Base-by-base conservation (phyloP, 176 grass and related monocot genomes). In the Olyra latifolia region DNA sequence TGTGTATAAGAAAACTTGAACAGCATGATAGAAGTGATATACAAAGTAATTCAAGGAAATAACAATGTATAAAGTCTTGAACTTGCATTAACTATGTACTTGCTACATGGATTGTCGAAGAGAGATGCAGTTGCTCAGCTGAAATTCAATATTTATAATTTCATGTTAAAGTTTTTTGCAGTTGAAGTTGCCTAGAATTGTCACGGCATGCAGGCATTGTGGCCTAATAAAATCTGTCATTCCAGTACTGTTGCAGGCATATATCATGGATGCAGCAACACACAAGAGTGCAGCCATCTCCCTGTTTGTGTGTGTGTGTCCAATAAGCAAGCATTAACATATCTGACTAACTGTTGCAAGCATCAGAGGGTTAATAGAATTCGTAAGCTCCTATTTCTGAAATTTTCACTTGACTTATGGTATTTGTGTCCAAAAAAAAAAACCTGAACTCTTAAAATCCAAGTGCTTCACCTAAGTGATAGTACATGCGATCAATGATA, bases 41-140 rank as follows among this genome's bases (percentile, higher is more conserved):
- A 80, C 27, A 66, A 74, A 79, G 68, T 38, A 80, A 62, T 76
- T 28, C 15, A 17, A 71, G 70, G 72, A 63, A 74, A 39, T 75
- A 74, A 42, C 15, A 63, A 46, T 80, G 72, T 35, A 46, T 56
- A 47, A 81, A 70, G 25, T 39, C 53, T 76, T 44, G 2, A 76
- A 72, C 30, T 73, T 47, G 8, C 35, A 74, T 68, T 46, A 67
- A 30, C 24, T 68, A 49, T 67, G 15, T 45, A 69, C 10, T 61
- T 66, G 20, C 42, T 40, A 45, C 19, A 13, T 50, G 23, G 8
- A 75, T 85, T 10, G 1, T 14, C 30, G 44, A 27, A 62, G 64
- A 62, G 45, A 58, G 48, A 83, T 23, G 56, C 20, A 55, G 47
- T 10, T 56, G 27, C 20, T 54, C 43, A 38, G 54, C 16, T 71